Evolutionary conservation across 2,329 filamentous ascomycete species (phyloP).

Genomic region (Botryotinia calthae): DNA sequence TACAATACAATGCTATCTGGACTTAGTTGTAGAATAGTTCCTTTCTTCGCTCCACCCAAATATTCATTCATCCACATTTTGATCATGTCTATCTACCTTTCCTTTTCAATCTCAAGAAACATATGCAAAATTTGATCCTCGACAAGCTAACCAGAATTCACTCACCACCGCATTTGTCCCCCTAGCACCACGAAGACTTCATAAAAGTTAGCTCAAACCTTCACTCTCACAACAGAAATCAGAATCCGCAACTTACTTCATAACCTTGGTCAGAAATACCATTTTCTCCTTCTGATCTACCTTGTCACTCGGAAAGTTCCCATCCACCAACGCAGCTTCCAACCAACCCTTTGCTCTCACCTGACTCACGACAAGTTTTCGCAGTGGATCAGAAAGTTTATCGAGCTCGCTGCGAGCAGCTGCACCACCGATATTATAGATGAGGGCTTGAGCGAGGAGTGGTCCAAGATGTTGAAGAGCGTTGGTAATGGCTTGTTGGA

Average conservation of each 20-base stretch:
- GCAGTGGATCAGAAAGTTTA: conserved; percentile 66
- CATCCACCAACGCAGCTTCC: conserved; percentile 53
- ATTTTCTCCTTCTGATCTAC: conserved; percentile 58
- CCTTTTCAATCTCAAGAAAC: conserved; percentile 42
- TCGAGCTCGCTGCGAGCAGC: conserved; percentile 71
- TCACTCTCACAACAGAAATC: neutral
- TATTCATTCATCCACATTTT: neutral
- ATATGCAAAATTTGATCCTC: conserved; percentile 60
- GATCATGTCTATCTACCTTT: neutral
- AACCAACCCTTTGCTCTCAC: conserved; percentile 60
- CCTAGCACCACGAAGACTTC: conserved; percentile 60
- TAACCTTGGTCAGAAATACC: conserved; percentile 63
- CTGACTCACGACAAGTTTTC: conserved; percentile 61
- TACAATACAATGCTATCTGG: neutral
- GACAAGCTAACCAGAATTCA: conserved; percentile 70
- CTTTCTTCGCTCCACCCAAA: neutral
- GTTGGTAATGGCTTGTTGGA: conserved; percentile 41
- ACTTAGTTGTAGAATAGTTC: neutral
- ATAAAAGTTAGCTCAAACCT: neutral
- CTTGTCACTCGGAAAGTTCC: conserved; percentile 55
- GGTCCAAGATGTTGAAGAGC: conserved; percentile 61
- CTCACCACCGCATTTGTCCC: conserved; percentile 65
- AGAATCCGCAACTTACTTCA: conserved; percentile 48
- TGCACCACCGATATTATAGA: conserved; percentile 65
- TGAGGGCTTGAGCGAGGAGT: conserved; percentile 55